Evolutionary conservation across 345 rosid species (phyloP), one percentile per base, ranked within the genome.

Genomic region (Lepidium sativum): DNA sequence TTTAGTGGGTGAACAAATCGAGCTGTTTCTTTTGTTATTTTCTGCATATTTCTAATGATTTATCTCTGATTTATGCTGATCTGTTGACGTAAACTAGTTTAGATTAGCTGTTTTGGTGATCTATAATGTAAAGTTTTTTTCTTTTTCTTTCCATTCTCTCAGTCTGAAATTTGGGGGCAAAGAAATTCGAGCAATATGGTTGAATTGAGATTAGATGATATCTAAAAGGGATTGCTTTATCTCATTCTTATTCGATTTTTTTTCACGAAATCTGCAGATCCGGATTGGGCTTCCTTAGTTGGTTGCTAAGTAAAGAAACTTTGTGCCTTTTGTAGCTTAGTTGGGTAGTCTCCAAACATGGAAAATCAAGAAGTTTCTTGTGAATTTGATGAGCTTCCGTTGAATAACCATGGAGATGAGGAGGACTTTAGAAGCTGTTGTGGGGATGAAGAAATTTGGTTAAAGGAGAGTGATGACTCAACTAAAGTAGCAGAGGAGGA

Each of bases 351-450:
- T 48, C 37, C 43, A 62, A 71, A 44, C 56, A 89, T 89, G 98
- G 86, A 80, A 37, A 77, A 78, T 65, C 75, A 47, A 69, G 78
- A 41, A 8, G 66, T 56, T 73, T 45, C 74, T 45, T 59, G 64
- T 48, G 78, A 67, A 38, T 38, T 45, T 21, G 71, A 71, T 20
- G 74, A 77, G 55, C 33, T 66, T 11, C 79, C 81, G 8, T 50
- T 72, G 39, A 70, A 68, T 60, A 49, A 76, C 47, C n/a, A 50
- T n/a, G 75, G 82, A 73, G 94, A 90, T 0, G 97, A 94, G 50
- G 99, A 94, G 35, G 99, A 94, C 23, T 94, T 94, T 62, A 73
- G 92, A 25, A 94, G 99, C 32, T 94, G 97, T 76, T 90, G 91
- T 37, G 99, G 79, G 67, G 99, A 92, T 67, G 92, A 86, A 21